Percentiles rank a stretch among this genome's conserved stretches.
phyloP scores from a whole-genome alignment of 495 filamentous ascomycete genomes.

The Penicillium canescens region DNA sequence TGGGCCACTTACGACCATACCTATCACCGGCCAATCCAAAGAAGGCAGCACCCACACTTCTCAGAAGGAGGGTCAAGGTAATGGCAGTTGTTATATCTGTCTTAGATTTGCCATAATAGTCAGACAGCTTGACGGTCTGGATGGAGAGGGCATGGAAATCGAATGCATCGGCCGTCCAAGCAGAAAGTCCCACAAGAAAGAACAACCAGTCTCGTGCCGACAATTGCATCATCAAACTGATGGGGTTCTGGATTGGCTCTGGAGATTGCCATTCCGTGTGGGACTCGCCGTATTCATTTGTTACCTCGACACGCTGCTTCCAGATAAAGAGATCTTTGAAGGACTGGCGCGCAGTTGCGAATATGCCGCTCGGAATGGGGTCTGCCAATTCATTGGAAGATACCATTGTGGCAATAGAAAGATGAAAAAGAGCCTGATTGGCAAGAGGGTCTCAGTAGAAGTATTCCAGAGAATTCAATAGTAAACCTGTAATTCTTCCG shows the following conservation, averaged over 20 bases:
- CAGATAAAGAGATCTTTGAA: slow-evolving; percentile 64
- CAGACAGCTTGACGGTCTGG: slow-evolving; percentile 65
- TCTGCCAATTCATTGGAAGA: slow-evolving; percentile 52
- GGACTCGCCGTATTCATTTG: slow-evolving; percentile 53
- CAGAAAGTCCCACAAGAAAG: slow-evolving; percentile 61
- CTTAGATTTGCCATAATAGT: slow-evolving; percentile 63
- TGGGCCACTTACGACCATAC: slow-evolving; percentile 80
- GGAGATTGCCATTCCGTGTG: slow-evolving; percentile 61
- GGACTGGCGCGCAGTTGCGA: slow-evolving; percentile 59
- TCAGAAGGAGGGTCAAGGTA: slow-evolving; percentile 69
- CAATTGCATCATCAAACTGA: slow-evolving; percentile 59
- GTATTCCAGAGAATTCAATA: not conserved
- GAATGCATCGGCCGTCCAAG: slow-evolving; percentile 72
- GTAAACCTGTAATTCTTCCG: not conserved
- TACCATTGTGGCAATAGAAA: slow-evolving; percentile 2
- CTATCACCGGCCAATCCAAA: slow-evolving; percentile 74
- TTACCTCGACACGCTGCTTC: slow-evolving; percentile 65
- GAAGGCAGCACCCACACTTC: slow-evolving; percentile 67
- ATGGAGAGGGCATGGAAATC: slow-evolving; percentile 79
- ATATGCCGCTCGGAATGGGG: slow-evolving; percentile 57
- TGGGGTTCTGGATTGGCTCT: slow-evolving; percentile 58
- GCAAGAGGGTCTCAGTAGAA: not conserved
- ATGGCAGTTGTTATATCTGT: slow-evolving; percentile 73
- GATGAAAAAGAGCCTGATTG: not conserved
- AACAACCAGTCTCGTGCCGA: slow-evolving; percentile 58